phyloP scores from a whole-genome alignment of 1,284 basidiomycete species.

The Thecaphora thlaspeos region DNA sequence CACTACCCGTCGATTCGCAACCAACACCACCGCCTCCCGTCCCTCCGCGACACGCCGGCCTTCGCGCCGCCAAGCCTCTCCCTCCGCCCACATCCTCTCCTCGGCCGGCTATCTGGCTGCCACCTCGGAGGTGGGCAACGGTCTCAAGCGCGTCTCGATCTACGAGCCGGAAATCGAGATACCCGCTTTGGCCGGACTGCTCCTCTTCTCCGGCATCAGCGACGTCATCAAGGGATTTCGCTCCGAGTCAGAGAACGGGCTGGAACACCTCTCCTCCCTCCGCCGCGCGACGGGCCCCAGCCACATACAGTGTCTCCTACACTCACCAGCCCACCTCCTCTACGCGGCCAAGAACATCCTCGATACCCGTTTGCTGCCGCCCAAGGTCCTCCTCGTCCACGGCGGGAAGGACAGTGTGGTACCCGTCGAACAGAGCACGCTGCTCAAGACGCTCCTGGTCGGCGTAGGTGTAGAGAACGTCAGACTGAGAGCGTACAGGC shows the following conservation, averaged over 20 bases:
- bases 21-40: background rate
- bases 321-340: constrained; percentile 59
- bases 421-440: constrained; percentile 57
- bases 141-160: constrained; percentile 53
- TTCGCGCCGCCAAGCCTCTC: background rate
- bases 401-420: constrained; percentile 58
- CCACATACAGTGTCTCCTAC: constrained; percentile 58
- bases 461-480: constrained; percentile 59
- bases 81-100: constrained; percentile 6
- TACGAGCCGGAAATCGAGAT: constrained; percentile 57
- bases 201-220: constrained; percentile 58
- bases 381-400: constrained; percentile 58
- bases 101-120: constrained; percentile 27
- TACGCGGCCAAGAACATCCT: constrained; percentile 59
- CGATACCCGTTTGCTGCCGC: constrained; percentile 55
- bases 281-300: constrained; percentile 57
- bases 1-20: constrained; percentile 10
- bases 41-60: background rate
- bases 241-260: constrained; percentile 54
- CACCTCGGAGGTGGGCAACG: constrained; percentile 45
- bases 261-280: constrained; percentile 59
- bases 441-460: constrained; percentile 58
- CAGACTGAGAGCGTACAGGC: constrained; percentile 54
- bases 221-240: constrained; percentile 59
- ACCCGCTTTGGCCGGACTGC: constrained; percentile 56